Evolutionary conservation across 2,329 filamentous ascomycete genomes (phyloP).

Genomic region (Chalaropsis ovoidea): DNA sequence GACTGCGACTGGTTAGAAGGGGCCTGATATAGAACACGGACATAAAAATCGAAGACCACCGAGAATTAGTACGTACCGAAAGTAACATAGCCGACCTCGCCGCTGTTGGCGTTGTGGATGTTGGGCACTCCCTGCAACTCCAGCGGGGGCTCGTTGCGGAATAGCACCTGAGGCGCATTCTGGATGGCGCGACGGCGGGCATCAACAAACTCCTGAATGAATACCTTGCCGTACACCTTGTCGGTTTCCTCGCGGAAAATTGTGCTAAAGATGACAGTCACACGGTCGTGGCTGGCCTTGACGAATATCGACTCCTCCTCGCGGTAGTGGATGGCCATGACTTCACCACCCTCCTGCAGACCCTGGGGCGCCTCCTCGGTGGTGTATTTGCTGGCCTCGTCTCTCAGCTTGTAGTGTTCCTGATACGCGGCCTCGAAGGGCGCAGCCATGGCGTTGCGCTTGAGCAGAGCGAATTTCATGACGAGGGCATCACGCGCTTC

Average conservation of each 20-base stretch:
- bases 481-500: constrained; percentile 82
- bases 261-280: constrained; percentile 98
- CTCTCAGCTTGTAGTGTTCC: constrained; percentile 75
- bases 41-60: neutral
- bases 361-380: constrained; percentile 90
- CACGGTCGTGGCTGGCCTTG: constrained; percentile 92
- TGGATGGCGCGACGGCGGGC: constrained; percentile 89
- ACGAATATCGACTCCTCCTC: constrained; percentile 99
- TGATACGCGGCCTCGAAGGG: constrained; percentile 96
- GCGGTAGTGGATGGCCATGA: constrained; percentile 95
- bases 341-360: constrained; percentile 74
- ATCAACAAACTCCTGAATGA: constrained; percentile 97
- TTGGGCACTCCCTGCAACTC: constrained; percentile 82
- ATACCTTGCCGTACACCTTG: constrained; percentile 93
- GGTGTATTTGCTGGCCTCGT: constrained; percentile 84
- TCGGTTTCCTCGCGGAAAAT: constrained; percentile 97
- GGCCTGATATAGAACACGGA: neutral
- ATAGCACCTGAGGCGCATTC: constrained; percentile 95
- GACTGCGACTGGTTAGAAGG: constrained; percentile 42
- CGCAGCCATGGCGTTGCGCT: constrained; percentile 97
- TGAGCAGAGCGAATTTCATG: constrained; percentile 77
- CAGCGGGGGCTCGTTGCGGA: constrained; percentile 85
- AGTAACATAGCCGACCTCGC: constrained; percentile 92
- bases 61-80: constrained; percentile 56
- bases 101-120: constrained; percentile 62